phyloP scores from a whole-genome alignment of 768 basidiomycete species.

The Agaricus subrufescens region DNA sequence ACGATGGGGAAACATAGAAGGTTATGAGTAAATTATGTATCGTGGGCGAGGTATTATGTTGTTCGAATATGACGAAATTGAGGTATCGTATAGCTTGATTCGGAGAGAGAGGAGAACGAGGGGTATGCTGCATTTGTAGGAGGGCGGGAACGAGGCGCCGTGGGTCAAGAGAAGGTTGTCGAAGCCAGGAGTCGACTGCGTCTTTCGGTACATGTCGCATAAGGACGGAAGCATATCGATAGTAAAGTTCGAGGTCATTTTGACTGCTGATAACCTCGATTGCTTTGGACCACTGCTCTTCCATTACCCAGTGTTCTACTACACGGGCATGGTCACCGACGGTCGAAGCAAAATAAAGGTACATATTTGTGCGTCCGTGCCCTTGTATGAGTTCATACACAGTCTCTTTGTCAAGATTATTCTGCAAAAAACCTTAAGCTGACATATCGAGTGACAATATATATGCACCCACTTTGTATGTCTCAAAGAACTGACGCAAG shows the following conservation, averaged over 20 bases:
- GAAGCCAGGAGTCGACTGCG: slow-evolving; percentile 90
- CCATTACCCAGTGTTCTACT: slow-evolving; percentile 86
- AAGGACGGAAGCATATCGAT: slow-evolving; percentile 86
- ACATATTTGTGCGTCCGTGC: slow-evolving; percentile 91
- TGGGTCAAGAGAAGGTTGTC: slow-evolving; percentile 75
- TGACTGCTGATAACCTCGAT: slow-evolving; percentile 89
- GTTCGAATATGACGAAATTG: slow-evolving; percentile 77
- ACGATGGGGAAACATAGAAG: slow-evolving; percentile 62
- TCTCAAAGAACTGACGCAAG: slow-evolving; percentile 86
- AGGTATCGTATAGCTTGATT: slow-evolving; percentile 92
- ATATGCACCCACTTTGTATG: slow-evolving; percentile 68
- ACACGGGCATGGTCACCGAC: slow-evolving; percentile 83
- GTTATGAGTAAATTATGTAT: slow-evolving; percentile 95
- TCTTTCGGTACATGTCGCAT: slow-evolving; percentile 85
- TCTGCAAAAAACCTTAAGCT: slow-evolving; percentile 35
- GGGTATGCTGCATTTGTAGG: slow-evolving; percentile 71
- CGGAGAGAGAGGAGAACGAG: slow-evolving; percentile 65
- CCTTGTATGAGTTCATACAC: slow-evolving; percentile 91
- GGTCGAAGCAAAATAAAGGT: slow-evolving; percentile 80
- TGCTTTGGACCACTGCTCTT: slow-evolving; percentile 89
- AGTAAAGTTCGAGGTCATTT: slow-evolving; percentile 86
- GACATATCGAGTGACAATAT: neutral
- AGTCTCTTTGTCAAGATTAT: slow-evolving; percentile 78
- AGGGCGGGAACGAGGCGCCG: slow-evolving; percentile 86
- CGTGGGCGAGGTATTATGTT: slow-evolving; percentile 74